A percentile compares a stretch with the other conserved stretches of the same genome.
phyloP scores from a whole-genome alignment of 106 monocot genomes.

The Dioscorea alata region DNA sequence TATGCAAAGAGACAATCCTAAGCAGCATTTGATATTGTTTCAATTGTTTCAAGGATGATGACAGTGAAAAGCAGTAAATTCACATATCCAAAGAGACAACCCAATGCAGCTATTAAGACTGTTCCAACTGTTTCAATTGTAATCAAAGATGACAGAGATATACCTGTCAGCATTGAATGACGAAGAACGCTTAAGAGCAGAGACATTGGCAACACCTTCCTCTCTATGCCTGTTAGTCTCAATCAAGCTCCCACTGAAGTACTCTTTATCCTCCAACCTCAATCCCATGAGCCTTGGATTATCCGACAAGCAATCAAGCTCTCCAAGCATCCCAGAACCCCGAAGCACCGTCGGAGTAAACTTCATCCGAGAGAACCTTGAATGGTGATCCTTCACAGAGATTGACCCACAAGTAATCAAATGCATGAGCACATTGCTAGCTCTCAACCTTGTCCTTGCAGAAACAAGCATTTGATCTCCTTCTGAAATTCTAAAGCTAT shows the following conservation, averaged over 20 bases:
- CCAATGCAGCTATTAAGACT: no score
- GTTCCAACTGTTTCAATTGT: no score
- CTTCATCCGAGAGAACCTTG: conserved; percentile 43
- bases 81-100: no score
- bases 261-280: conserved; percentile 64
- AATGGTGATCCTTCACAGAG: conserved; percentile 54
- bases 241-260: conserved; percentile 75
- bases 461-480: conserved; percentile 38
- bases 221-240: conserved; percentile 62
- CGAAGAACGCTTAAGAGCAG: conserved; percentile 57
- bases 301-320: conserved; percentile 30
- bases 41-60: no score
- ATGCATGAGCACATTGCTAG: conserved; percentile 53
- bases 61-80: no score
- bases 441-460: conserved; percentile 30
- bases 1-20: no score
- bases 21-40: no score
- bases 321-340: neutral
- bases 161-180: conserved; percentile 79
- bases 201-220: conserved; percentile 16
- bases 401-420: conserved; percentile 68
- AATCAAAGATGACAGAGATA: no score
- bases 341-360: conserved; percentile 28
- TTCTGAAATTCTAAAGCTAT: conserved; percentile 33
- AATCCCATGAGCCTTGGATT: conserved; percentile 40